A percentile compares a stretch with the other conserved stretches of the same genome.
Evolutionary conservation across 148 eudicot genomes (phyloP).

Genomic region (Cornus kousa): DNA sequence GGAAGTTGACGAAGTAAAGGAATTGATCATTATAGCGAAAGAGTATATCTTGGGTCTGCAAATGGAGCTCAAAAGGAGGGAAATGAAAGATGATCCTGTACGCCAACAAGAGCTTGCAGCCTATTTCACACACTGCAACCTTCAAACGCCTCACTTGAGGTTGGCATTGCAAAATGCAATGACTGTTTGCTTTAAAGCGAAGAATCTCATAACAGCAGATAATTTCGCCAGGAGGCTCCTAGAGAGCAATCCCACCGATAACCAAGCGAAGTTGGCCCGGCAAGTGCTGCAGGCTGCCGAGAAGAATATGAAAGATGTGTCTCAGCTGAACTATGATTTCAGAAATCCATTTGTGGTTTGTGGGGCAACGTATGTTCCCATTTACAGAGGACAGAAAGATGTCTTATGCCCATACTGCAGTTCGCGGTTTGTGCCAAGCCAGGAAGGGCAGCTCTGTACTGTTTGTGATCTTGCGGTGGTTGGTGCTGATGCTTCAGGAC

Average conservation of each 20-base stretch:
- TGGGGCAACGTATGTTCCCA: conserved; percentile 85
- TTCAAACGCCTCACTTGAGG: conserved; percentile 80
- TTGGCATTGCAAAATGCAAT: conserved; percentile 78
- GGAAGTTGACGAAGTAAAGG: conserved; percentile 97
- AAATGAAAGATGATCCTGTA: conserved; percentile 60
- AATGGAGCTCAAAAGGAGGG: conserved; percentile 84
- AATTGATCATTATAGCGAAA: conserved; percentile 64
- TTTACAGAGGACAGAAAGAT: conserved; percentile 81
- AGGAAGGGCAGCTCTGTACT: conserved; percentile 76
- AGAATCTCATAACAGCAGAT: conserved; percentile 69
- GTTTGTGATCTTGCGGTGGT: conserved; percentile 78
- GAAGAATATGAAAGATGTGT: conserved; percentile 71
- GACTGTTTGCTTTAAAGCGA: conserved; percentile 63
- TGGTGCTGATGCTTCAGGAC: conserved; percentile 94
- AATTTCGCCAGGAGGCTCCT: conserved; percentile 79
- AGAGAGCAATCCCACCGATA: conserved; percentile 80
- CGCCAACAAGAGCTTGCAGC: conserved; percentile 96
- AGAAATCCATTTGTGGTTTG: conserved; percentile 91
- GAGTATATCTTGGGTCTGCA: conserved; percentile 85
- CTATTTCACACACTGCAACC: conserved; percentile 89
- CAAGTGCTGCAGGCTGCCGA: conserved; percentile 79
- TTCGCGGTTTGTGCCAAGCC: conserved; percentile 70
- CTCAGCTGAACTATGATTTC: conserved; percentile 82
- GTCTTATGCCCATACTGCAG: conserved; percentile 77
- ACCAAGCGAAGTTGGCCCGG: conserved; percentile 67